Evolutionary conservation across 148 eudicot species (phyloP).

Genomic region (Nepenthes gracilis): DNA sequence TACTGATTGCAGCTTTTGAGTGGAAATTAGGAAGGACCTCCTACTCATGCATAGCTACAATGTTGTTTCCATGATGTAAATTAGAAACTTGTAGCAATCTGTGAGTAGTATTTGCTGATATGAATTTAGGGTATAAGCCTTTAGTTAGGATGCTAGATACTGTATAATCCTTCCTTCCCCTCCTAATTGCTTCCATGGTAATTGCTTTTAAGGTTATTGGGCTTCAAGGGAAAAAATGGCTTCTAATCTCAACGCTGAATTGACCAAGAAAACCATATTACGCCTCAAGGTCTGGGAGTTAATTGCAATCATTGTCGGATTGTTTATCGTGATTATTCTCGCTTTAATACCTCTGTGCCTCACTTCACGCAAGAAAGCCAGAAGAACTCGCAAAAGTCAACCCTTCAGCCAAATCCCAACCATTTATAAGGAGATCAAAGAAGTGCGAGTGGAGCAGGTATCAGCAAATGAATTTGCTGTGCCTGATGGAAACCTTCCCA

Average conservation of each 20-base stretch:
- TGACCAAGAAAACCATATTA: constrained; percentile 27
- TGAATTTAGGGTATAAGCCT: background rate
- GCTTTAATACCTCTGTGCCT: constrained; percentile 36
- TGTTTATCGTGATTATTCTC: constrained; percentile 36
- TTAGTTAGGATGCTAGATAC: background rate
- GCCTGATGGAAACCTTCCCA: constrained; percentile 30
- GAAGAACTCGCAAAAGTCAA: constrained; percentile 19
- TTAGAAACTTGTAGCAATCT: no score
- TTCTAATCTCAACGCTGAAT: constrained; percentile 26
- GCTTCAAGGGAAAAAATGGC: constrained; percentile 22
- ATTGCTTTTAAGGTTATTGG: constrained; percentile 17
- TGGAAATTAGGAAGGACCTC: no score
- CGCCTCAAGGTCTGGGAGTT: constrained; percentile 56
- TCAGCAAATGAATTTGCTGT: constrained; percentile 24
- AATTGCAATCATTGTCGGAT: constrained; percentile 38
- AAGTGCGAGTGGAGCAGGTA: constrained; percentile 40
- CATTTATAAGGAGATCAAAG: constrained; percentile 55
- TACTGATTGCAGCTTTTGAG: no score
- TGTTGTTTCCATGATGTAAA: no score
- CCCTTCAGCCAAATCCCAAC: constrained; percentile 47
- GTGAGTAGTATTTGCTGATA: no score
- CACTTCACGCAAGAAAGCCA: constrained; percentile 43
- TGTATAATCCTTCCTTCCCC: constrained; percentile 4
- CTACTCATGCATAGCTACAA: no score
- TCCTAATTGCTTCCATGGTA: background rate